Evolutionary conservation across 331 rosid species (phyloP), one percentile per base, ranked within the genome.

Genomic region (Telfairia occidentalis): DNA sequence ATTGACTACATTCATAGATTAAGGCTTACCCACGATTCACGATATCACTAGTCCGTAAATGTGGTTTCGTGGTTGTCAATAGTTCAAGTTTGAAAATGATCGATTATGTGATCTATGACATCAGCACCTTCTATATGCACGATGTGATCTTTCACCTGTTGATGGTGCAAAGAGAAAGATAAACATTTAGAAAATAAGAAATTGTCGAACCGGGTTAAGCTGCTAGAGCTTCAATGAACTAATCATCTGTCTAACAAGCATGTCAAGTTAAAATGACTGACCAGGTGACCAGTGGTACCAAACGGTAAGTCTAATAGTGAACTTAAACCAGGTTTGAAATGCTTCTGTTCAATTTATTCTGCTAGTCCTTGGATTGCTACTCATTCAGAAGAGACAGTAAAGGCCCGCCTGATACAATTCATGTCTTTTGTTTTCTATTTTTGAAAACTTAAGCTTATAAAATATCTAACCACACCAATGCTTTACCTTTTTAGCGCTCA

Each of bases 91-190:
- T 83, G 85, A 83, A 95, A 92, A 89, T 86, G 91, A 80, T 95
- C 96, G 10, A 95, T 90, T 86, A 95, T 95, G 83, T 95, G 97
- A 43, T 83, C 85, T 34, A 95, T 87, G 76, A 95, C 97, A 83
- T 95, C 99, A 34, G 90, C 99, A 16, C 99, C 99, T 87, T 95
- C 99, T 73, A 81, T 84, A 74, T 92, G 99, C 50, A 76, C 78
- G 29, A 71, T 70, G 81, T 81, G 79, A 80, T 95, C 82, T 86
- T 92, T 95, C 60, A 95, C 99, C 99, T 95, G 84, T 79, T 64
- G 74, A 54, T 24, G 29, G 5, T 30, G 19, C 15, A 9, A 5
- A 72, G 76, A 0, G 18, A 37, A 72, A 30, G 18, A 72, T 53
- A 15, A 50, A 52, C 12, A 50, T 5, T 5, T 73, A 52, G 50